Conservation (phyloP, 192 early-diverging fungal species). For the Funneliformis geosporum region DNA sequence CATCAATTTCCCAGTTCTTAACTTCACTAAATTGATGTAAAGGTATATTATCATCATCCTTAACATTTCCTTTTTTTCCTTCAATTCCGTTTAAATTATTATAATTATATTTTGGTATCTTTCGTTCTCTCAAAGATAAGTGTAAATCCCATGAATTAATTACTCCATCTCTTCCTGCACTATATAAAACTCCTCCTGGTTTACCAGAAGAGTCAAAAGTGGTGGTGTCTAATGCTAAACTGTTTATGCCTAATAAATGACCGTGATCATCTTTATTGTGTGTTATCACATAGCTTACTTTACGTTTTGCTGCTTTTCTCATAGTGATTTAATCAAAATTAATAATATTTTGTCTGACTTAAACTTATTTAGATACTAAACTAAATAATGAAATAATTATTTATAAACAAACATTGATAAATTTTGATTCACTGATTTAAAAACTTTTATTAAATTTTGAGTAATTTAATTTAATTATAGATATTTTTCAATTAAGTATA, state of each 20-base stretch:
- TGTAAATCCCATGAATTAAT: conserved; percentile 86
- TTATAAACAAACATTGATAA: too few species aligned
- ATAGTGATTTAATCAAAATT: neutral
- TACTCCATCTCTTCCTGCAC: conserved; percentile 86
- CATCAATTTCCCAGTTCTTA: conserved; percentile 25
- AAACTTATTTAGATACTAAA: neutral
- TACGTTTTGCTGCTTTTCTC: conserved; percentile 11
- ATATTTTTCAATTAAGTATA: too few species aligned
- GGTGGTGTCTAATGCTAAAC: conserved; percentile 70
- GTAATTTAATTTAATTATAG: too few species aligned
- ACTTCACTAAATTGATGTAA: neutral
- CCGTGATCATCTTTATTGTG: conserved; percentile 57
- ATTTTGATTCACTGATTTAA: too few species aligned
- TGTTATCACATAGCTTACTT: conserved; percentile 63
- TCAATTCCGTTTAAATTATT: neutral
- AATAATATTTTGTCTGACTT: neutral
- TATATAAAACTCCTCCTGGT: conserved; percentile 75
- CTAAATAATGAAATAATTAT: too few species aligned
- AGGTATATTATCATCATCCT: conserved; percentile 17
- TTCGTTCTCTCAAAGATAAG: conserved; percentile 35
- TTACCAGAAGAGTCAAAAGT: conserved; percentile 31
- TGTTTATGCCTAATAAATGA: conserved; percentile 84
- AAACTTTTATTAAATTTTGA: too few species aligned
- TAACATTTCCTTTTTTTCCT: neutral
- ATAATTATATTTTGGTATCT: neutral